Evolutionary conservation across 768 basidiomycete species (phyloP), one percentile per base, ranked within the genome.

Genomic region (Porphyrellus cyaneotinctus): DNA sequence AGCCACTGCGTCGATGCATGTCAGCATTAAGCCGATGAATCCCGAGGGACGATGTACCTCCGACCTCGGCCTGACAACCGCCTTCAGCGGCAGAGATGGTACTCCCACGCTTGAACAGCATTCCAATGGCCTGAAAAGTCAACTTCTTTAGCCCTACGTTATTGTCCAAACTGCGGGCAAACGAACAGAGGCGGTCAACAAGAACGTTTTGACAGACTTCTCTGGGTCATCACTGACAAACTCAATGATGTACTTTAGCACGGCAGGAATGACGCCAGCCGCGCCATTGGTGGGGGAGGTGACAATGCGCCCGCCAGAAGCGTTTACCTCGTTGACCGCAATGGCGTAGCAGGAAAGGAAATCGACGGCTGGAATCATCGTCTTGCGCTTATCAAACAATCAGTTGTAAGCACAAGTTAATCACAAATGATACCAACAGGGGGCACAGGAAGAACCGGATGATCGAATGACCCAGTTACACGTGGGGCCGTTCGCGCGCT

Each of bases 11-110:
- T 54, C 24, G 26, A 35, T 50, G n/a, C 23, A 24, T 33, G 47
- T 54, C 26, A 53, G 42, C 26, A 32, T 23, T 20, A 31, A 36
- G 41, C 13, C 22, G 17, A 51, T 39, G 31, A 51, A 12, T 18
- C n/a, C 13, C 15, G 12, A 22, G 26, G 18, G 35, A 31, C 18
- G 36, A 62, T 73, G 28, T 64, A 87, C 88, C 88, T 67, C 95
- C 95, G 5, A 98, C 95, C 74, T 95, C 93, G 18, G 93, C 93
- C 73, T 93, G 91, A 68, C 93, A 95, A 12, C 85, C 93, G 18
- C 95, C 95, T 71, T 98, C 95, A 0, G 95, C 94, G 14, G 95
- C 95, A 43, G 88, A 91, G 46, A 97, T 97, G 2, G 95, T 95
- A 56, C 91, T 92, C n/a, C 94, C 93, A 53, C 95, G 83, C 68